Evolutionary conservation across 2,329 filamentous ascomycete species (phyloP), one percentile per base, ranked within the genome.

Genomic region (Chrysosporium keratinophilum): DNA sequence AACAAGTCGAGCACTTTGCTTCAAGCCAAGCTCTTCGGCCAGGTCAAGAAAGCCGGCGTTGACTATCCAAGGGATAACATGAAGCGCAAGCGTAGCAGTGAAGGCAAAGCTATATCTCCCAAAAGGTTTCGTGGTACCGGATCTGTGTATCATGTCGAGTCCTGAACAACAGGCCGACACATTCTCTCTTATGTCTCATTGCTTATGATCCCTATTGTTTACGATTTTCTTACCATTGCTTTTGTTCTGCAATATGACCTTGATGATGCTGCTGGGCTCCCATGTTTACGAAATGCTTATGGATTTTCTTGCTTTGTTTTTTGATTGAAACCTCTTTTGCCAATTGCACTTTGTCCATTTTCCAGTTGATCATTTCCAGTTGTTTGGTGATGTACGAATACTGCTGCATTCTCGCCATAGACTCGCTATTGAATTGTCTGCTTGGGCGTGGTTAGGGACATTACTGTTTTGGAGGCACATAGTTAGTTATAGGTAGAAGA

Each of bases 21-120:
- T n/a, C 82, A 85, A 64, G 76, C 76, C 39, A 84, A 81, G 64
- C 67, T 85, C 3, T 83, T 82, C 62, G 81, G 80, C 0, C 74
- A 78, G 35, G 75, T 84, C 28, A 79, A 75, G 60, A 85, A 85
- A 66, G 65, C 73, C 12, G 72, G 73, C 42, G 64, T 71, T 52
- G 70, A 73, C 6, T 66, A 69, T 19, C 40, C 49, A 6, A 35
- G 57, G 39, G 50, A 46, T 54, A 55, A 55, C 40, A 58, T 64
- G 33, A 74, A 74, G 64, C 69, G 71, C 56, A 71, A 71, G 60
- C 67, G 64, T 54, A 69, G 63, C 59, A 67, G 65, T 58, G 65
- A 67, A 23, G 60, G 58, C 40, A 67, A 67, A 61, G 53, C 54
- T 53, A 58, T 62, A 17, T 59, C 64, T 39, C 63, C 69, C 12